Evolutionary conservation across 345 rosid genomes (phyloP).

Genomic region (Citrus trifoliata): DNA sequence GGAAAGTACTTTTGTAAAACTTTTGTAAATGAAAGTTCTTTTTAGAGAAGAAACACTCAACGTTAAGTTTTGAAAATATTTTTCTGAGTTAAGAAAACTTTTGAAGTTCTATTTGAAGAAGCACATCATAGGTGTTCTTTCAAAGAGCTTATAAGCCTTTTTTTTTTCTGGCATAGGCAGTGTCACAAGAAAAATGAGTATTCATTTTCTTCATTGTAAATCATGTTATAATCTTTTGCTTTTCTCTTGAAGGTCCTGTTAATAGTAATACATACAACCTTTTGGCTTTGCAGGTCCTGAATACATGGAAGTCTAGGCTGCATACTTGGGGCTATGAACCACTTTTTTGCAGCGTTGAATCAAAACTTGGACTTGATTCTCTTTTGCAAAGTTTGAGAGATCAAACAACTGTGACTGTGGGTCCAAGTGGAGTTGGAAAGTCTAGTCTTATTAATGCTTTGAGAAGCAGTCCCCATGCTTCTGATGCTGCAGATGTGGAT

Average conservation of each 20-base stretch:
- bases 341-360: conserved; percentile 72
- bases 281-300: conserved; percentile 45
- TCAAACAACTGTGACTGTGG: conserved; percentile 88
- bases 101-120: neutral
- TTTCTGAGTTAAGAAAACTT: neutral
- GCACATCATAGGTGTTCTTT: neutral
- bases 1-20: neutral
- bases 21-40: neutral
- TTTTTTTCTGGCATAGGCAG: neutral
- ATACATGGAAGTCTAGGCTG: conserved; percentile 63
- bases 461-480: conserved; percentile 42
- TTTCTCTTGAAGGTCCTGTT: neutral
- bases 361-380: conserved; percentile 58
- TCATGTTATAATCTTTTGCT: neutral
- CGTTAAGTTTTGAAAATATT: neutral
- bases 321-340: conserved; percentile 83
- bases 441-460: conserved; percentile 83
- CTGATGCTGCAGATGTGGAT: conserved; percentile 38
- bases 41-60: neutral
- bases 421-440: conserved; percentile 99
- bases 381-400: conserved; percentile 56
- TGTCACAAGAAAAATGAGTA: too few species aligned
- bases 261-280: conserved; percentile 1
- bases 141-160: neutral
- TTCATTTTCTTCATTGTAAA: neutral